A percentile compares a stretch with the other conserved stretches of the same genome.
These are phyloP conservation scores for Thermomyces lanuginosus DNA, from an alignment of 2,329 filamentous ascomycete genomes.

Conservation along the genomic window DNA sequence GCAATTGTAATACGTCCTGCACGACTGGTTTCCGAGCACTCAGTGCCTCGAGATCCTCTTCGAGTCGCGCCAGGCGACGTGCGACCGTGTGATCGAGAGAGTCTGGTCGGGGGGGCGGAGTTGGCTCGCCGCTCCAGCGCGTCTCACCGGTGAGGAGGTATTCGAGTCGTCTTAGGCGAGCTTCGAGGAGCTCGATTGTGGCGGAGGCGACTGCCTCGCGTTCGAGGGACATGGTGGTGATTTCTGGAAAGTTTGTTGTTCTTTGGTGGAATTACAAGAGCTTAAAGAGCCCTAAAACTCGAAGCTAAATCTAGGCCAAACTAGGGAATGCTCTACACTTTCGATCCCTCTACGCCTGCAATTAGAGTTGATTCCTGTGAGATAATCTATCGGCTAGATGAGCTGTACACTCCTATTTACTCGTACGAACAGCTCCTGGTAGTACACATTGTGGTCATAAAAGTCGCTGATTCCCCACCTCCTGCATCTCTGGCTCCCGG, in stretches of 20 bases:
- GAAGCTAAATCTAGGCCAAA: too few relatives aligned
- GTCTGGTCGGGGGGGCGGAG: constrained; percentile 17
- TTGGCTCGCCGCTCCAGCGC: constrained; percentile 25
- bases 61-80: constrained; percentile 22
- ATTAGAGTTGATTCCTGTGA: background rate
- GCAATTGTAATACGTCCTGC: constrained; percentile 26
- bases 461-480: constrained; percentile 8
- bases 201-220: constrained; percentile 21
- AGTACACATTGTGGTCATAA: too few relatives aligned
- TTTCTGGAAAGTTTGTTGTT: background rate
- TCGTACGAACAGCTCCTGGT: too few relatives aligned
- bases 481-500: constrained; percentile 22
- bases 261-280: background rate
- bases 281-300: too few relatives aligned
- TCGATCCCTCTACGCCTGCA: too few relatives aligned
- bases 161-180: constrained; percentile 28
- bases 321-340: too few relatives aligned
- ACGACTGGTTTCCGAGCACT: constrained; percentile 23
- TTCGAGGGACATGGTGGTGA: constrained; percentile 16
- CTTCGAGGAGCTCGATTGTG: constrained; percentile 29
- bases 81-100: constrained; percentile 24
- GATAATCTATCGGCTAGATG: too few relatives aligned
- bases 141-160: constrained; percentile 29
- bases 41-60: constrained; percentile 23
- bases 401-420: too few relatives aligned